A percentile compares a stretch with the other conserved stretches of the same genome.
phyloP scores from a whole-genome alignment of 352 stramenopile genomes.

The Phytophthora ohioensis region DNA sequence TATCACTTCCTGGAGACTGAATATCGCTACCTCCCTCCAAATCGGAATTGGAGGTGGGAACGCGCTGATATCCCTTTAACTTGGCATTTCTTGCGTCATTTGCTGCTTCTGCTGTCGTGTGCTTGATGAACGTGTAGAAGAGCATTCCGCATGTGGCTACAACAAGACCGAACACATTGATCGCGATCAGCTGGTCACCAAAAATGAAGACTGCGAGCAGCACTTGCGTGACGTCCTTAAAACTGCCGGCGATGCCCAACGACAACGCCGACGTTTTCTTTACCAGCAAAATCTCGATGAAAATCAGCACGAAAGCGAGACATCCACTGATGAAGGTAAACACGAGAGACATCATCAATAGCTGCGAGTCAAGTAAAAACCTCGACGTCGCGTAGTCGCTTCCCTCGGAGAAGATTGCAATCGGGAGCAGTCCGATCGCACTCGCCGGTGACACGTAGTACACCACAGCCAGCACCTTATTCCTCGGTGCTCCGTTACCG shows the following conservation, averaged over 20 bases:
- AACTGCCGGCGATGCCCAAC: conserved; percentile 78
- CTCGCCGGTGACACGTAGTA: conserved; percentile 86
- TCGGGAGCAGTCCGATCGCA: conserved; percentile 73
- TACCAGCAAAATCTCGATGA: conserved; percentile 83
- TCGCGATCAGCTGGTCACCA: conserved; percentile 60
- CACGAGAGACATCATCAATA: conserved; percentile 60
- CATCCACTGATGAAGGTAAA: conserved; percentile 78
- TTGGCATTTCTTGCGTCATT: conserved; percentile 16
- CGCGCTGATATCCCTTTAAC: conserved; percentile 42
- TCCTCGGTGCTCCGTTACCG: conserved; percentile 36
- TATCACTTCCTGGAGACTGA: conserved; percentile 20
- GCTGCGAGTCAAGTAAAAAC: conserved; percentile 57
- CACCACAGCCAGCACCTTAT: conserved; percentile 82
- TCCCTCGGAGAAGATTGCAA: conserved; percentile 67
- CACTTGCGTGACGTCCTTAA: conserved; percentile 87
- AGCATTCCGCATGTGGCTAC: conserved; percentile 80
- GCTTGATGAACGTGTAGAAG: conserved; percentile 81
- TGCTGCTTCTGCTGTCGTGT: conserved; percentile 45
- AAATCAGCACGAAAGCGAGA: conserved; percentile 82
- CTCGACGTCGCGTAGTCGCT: conserved; percentile 58
- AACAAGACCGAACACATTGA: conserved; percentile 78
- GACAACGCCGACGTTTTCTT: conserved; percentile 87
- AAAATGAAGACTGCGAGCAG: conserved; percentile 83
- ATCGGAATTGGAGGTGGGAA: conserved; percentile 43
- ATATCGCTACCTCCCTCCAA: conserved; percentile 28